Evolutionary conservation across 768 basidiomycete species (phyloP).

Genomic region (Tulasnella sp.): DNA sequence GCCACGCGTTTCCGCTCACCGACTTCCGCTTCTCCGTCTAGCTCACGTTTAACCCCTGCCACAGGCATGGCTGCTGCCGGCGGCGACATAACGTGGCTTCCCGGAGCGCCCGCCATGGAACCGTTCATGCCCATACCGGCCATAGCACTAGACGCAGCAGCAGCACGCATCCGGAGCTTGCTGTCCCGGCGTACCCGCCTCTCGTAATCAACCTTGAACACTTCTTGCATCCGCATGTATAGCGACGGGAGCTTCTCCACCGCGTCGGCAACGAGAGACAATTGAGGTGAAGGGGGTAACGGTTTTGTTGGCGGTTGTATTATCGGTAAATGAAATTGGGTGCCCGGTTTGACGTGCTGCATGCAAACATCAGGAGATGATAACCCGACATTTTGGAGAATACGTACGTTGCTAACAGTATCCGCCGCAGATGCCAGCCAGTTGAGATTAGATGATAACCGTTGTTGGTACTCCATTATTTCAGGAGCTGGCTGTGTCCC

Average conservation of each 20-base stretch:
- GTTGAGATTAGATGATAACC: neutral
- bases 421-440: constrained; percentile 8
- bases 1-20: neutral
- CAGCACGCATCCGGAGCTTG: neutral
- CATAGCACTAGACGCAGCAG: neutral
- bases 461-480: neutral
- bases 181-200: neutral
- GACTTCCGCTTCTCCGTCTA: constrained; percentile 2
- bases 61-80: constrained; percentile 5
- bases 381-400: neutral
- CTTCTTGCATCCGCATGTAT: constrained; percentile 1
- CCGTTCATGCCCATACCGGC: neutral
- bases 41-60: constrained; percentile 3
- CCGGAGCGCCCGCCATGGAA: neutral
- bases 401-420: neutral
- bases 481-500: constrained; percentile 1
- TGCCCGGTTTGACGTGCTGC: constrained; percentile 4
- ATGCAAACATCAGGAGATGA: neutral
- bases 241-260: constrained; percentile 6
- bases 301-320: neutral
- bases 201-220: constrained; percentile 9
- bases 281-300: constrained; percentile 4
- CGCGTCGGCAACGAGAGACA: neutral
- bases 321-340: neutral
- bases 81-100: neutral